A percentile compares a stretch with the other conserved stretches of the same genome.
Evolutionary conservation across 768 basidiomycete genomes (phyloP).

Genomic region (Leucogyrophana mollusca): DNA sequence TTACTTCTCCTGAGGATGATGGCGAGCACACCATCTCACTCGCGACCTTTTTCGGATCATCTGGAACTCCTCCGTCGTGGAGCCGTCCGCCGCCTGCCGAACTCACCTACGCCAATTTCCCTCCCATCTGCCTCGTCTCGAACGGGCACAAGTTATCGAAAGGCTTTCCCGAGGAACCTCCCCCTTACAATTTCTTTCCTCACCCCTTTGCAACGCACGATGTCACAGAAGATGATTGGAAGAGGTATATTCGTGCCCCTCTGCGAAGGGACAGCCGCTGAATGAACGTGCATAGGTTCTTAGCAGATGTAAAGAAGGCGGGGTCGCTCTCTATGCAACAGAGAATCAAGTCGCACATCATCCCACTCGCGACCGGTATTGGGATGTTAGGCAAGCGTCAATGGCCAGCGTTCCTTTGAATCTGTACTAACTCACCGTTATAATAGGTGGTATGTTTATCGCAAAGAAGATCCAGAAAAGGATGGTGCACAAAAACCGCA

Average conservation of each 20-base stretch:
- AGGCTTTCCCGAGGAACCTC: conserved; percentile 45
- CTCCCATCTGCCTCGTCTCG: conserved; percentile 29
- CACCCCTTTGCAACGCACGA: conserved; percentile 56
- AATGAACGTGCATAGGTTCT: conserved; percentile 30
- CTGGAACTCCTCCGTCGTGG: conserved; percentile 25
- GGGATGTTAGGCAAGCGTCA: conserved; percentile 21
- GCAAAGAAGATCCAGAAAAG: too few species aligned
- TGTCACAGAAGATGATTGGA: conserved; percentile 50
- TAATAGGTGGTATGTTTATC: too few species aligned
- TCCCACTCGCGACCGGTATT: conserved; percentile 28
- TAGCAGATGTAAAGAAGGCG: conserved; percentile 34
- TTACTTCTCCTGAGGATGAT: too few species aligned
- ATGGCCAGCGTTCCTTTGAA: too few species aligned
- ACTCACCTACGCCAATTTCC: conserved; percentile 19
- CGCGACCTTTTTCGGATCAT: conserved; percentile 24
- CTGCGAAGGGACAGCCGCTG: background rate
- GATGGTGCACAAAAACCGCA: conserved; percentile 1
- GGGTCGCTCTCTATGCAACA: conserved; percentile 35
- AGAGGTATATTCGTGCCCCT: conserved; percentile 23
- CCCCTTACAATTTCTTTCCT: conserved; percentile 34
- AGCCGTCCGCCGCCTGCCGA: conserved; percentile 13
- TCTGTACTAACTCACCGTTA: background rate
- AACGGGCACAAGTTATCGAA: conserved; percentile 27
- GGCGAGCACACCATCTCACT: conserved; percentile 18
- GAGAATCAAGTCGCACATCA: conserved; percentile 27